Conservation (phyloP, 257 asterid species). For the Primulina eburnea region DNA sequence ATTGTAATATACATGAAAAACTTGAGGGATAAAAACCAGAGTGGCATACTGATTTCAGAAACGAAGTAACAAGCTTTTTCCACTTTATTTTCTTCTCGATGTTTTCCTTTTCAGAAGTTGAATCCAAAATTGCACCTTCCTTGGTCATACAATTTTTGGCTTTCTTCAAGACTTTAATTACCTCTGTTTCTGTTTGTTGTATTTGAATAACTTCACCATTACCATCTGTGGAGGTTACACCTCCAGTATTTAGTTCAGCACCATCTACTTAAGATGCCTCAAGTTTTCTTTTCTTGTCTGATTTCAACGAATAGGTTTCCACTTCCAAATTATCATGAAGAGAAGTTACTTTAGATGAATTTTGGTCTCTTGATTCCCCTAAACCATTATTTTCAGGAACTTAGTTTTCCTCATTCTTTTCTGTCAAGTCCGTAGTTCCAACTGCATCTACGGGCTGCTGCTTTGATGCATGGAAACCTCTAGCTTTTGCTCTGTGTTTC, state of each 20-base stretch:
- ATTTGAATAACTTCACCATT: conserved; percentile 47
- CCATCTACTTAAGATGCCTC: conserved; percentile 48
- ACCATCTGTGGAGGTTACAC: conserved; percentile 32
- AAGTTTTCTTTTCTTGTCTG: conserved; percentile 61
- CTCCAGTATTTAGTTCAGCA: conserved; percentile 30
- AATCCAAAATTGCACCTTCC: conserved; percentile 29
- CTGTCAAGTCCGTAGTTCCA: conserved; percentile 34
- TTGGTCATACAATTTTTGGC: conserved; percentile 38
- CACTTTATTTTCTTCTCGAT: conserved; percentile 58
- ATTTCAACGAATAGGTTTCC: conserved; percentile 34
- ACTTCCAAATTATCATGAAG: conserved; percentile 23
- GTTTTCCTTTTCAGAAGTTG: conserved; percentile 26
- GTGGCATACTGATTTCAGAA: conserved; percentile 66
- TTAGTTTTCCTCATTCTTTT: conserved; percentile 29
- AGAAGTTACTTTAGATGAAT: conserved; percentile 36
- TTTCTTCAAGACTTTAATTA: conserved; percentile 41
- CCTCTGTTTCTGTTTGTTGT: conserved; percentile 32
- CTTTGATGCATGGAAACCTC: conserved; percentile 75
- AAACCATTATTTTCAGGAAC: conserved; percentile 32
- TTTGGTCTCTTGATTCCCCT: conserved; percentile 36
- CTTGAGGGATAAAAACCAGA: conserved; percentile 1
- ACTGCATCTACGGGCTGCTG: conserved; percentile 46
- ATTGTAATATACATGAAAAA: neutral
- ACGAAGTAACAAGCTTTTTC: conserved; percentile 81
- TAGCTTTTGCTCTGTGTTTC: conserved; percentile 87